These are phyloP conservation scores for Candida multigemmis DNA, from an alignment of 805 yeast genomes.

Conservation along the genomic window DNA sequence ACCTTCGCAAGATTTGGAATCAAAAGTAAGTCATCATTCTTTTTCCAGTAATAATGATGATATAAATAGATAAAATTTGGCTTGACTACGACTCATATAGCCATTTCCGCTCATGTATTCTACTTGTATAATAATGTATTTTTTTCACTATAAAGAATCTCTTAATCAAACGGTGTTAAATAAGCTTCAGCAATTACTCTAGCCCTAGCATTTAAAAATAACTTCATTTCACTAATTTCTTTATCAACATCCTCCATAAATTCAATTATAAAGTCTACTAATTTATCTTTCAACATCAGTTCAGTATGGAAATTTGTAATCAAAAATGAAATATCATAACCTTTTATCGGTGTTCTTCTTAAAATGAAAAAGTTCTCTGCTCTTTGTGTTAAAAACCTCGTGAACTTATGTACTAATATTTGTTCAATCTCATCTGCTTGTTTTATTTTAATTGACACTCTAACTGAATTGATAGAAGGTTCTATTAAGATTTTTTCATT, in stretches of 20 bases:
- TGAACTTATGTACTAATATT: conserved; percentile 88
- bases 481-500: conserved; percentile 89
- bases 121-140: too few species aligned
- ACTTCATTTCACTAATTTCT: conserved; percentile 96
- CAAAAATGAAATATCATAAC: conserved; percentile 88
- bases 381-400: conserved; percentile 87
- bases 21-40: conserved; percentile 1
- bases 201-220: conserved; percentile 94
- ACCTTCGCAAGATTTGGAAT: too few species aligned
- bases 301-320: conserved; percentile 93
- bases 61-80: too few species aligned
- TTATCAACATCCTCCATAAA: conserved; percentile 99
- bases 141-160: neutral
- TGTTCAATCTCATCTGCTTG: conserved; percentile 97
- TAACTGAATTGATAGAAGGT: conserved; percentile 85
- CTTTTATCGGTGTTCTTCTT: conserved; percentile 84
- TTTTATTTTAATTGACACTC: conserved; percentile 86
- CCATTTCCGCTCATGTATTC: too few species aligned
- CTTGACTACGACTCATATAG: too few species aligned
- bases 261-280: conserved; percentile 94
- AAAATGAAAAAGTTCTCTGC: conserved; percentile 91
- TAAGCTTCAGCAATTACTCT: conserved; percentile 97
- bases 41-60: conserved; percentile 1
- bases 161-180: conserved; percentile 75
- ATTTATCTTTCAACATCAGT: conserved; percentile 87